phyloP scores from a whole-genome alignment of 345 rosid species.

The Salix viminalis region DNA sequence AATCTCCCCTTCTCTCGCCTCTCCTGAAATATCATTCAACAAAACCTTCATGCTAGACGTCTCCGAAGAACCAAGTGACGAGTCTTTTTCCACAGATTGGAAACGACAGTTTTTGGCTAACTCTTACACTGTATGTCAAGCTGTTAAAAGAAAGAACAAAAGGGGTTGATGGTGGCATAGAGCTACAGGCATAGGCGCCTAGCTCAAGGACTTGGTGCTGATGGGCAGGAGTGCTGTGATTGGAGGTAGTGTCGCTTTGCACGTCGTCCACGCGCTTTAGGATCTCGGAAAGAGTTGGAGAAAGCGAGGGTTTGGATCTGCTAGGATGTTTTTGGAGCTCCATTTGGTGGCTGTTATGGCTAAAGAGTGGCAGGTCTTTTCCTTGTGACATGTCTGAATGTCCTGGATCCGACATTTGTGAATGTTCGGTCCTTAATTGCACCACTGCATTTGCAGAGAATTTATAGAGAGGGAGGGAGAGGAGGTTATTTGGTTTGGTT shows the following conservation, averaged over 20 bases:
- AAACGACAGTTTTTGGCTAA: slow-evolving; percentile 31
- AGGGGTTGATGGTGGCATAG: slow-evolving; percentile 45
- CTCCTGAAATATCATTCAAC: slow-evolving; percentile 26
- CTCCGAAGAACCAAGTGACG: slow-evolving; percentile 1
- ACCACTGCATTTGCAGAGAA: slow-evolving; percentile 18
- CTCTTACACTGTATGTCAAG: slow-evolving; percentile 67
- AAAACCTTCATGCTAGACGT: slow-evolving; percentile 13
- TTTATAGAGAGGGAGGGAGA: slow-evolving; percentile 19
- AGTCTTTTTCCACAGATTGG: slow-evolving; percentile 28
- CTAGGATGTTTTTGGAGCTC: slow-evolving; percentile 41
- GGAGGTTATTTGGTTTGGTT: background rate
- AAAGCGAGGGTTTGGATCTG: slow-evolving; percentile 25
- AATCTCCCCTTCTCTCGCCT: slow-evolving; percentile 46
- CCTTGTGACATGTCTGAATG: background rate
- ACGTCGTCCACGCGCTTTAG: slow-evolving; percentile 57
- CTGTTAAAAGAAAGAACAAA: slow-evolving; percentile 69
- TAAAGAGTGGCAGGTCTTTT: background rate
- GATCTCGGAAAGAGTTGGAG: slow-evolving; percentile 60
- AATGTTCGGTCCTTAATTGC: slow-evolving; percentile 12
- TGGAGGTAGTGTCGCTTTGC: slow-evolving; percentile 18
- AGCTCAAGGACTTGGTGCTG: slow-evolving; percentile 35
- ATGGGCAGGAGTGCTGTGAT: slow-evolving; percentile 12
- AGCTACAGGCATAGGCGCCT: slow-evolving; percentile 28
- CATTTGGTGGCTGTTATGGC: slow-evolving; percentile 18
- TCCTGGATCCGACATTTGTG: background rate